Percentiles rank a stretch among this genome's conserved stretches.
phyloP scores from a whole-genome alignment of 257 asterid species.

The Primulina eburnea region DNA sequence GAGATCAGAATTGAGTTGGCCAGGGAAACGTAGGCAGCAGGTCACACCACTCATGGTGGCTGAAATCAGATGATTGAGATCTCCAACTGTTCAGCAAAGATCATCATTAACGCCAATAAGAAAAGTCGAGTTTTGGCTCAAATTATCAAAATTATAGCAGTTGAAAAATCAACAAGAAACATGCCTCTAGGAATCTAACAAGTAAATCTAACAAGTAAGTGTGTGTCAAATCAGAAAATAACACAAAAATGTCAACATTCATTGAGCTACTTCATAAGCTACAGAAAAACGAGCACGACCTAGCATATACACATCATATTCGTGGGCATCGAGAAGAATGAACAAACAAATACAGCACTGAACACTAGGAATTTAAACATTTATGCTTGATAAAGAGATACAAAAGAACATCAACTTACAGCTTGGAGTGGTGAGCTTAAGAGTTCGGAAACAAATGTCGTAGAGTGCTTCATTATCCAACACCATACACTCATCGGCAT shows the following conservation, averaged over 20 bases:
- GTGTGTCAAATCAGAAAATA: background rate
- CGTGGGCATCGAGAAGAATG: background rate
- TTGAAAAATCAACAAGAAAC: background rate
- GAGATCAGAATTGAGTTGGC: constrained; percentile 78
- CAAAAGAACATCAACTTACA: constrained; percentile 28
- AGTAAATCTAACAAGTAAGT: constrained; percentile 13
- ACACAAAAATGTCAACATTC: constrained; percentile 2
- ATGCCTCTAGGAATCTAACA: constrained; percentile 15
- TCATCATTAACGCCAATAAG: background rate
- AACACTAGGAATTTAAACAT: background rate
- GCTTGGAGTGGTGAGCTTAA: constrained; percentile 56
- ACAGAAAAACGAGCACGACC: background rate
- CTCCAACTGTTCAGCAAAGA: constrained; percentile 39
- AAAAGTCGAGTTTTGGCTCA: background rate
- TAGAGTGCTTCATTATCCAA: constrained; percentile 62
- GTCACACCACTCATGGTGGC: constrained; percentile 62
- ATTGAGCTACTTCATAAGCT: background rate
- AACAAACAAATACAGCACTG: background rate
- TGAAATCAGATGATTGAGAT: constrained; percentile 51
- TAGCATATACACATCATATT: constrained; percentile 9
- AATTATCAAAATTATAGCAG: background rate
- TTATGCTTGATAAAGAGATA: background rate
- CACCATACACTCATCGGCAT: constrained; percentile 81
- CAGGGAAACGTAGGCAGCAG: constrained; percentile 80
- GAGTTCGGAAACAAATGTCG: constrained; percentile 54